Evolutionary conservation across 2,329 filamentous ascomycete genomes (phyloP), one percentile per base, ranked within the genome.

Genomic region (Epichloe uncinata): DNA sequence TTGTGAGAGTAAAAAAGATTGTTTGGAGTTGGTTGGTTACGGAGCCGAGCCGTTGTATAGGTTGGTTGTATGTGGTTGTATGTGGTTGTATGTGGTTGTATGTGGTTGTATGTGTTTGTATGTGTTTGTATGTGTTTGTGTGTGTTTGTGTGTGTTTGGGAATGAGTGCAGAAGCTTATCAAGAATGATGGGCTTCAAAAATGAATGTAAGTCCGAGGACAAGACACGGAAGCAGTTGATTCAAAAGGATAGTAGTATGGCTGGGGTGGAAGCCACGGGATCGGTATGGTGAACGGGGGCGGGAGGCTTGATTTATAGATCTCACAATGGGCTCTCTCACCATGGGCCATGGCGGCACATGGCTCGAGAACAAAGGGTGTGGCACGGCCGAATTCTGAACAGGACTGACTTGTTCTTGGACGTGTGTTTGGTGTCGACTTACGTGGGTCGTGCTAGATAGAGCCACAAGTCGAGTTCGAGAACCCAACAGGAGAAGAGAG

Each of bases 181-280:
- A n/a, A 50, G 33, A 41, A 37, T 40, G 42, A 45, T 55, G 51
- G 42, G 45, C 49, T 49, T 60, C 61, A 57, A 52, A 58, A 62
- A 63, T 7, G 61, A 63, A 61, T 61, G 61, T 41, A 38, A 48
- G 51, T 52, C 51, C 48, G 33, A 42, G 42, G 48, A 50, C 44
- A 6, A 47, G 34, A 48, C 48, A 52, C 42, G 30, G 30, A 42
- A 48, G 41, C 18, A 49, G 43, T 38, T n/a, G 18, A 34, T 20
- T 38, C 20, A 35, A 49, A 49, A 49, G 8, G 45, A 42, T 40
- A 30, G 48, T 42, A 12, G 13, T 40, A 13, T 22, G 15, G 26
- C 36, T 37, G 33, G 42, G 11, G 26, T 37, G 16, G 6, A 47
- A 12, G 1, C 13, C 16, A 41, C 4, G 16, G 3, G 8, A 8